Evolutionary conservation across 2,329 filamentous ascomycete species (phyloP), one percentile per base, ranked within the genome.

Genomic region (Beauveria australis): DNA sequence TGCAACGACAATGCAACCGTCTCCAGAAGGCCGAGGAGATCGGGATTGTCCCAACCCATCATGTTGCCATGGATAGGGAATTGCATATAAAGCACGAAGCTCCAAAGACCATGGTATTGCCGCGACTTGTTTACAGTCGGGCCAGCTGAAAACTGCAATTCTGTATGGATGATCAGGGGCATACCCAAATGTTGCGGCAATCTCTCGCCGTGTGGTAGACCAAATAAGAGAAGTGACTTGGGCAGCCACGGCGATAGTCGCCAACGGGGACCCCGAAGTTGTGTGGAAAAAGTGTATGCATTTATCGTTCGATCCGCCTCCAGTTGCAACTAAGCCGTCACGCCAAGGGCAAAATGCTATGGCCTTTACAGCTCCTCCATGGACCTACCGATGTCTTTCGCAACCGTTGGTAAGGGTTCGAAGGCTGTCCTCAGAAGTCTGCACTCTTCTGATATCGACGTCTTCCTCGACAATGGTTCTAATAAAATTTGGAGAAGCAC

Each of bases 321-420:
- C 92, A 1, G 93, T 95, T 16, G 94, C 94, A 44, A 99, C 75
- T 5, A 99, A 81, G 3, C 88, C 89, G 26, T 89, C 84, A 61
- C 93, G 89, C 93, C 92, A 99, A 0, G 94, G 93, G 64, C 93
- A 96, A 74, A 97, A 97, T 2, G 94, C 92, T 66, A 97, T 94
- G 37, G 94, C 94, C 74, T 99, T 99, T 66, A 97, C 89, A 2
- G 94, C 94, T 0, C 93, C 93, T 28, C 85, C 85, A 71, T 99
- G 91, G 12, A 79, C 73, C 83, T 91, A 94, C 37, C 82, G 82
- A 71, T 96, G 86, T 67, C 82, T 87, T 67, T 89, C 85, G 33
- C 79, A 75, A 7, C 84, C 84, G 6, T 75, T 68, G 2, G 76
- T 76, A 28, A 90, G 73, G 26, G 78, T 74, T 19, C 80, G 75